Evolutionary conservation across 768 basidiomycete genomes (phyloP), one percentile per base, ranked within the genome.

Genomic region (Leccinum longicurvipes): DNA sequence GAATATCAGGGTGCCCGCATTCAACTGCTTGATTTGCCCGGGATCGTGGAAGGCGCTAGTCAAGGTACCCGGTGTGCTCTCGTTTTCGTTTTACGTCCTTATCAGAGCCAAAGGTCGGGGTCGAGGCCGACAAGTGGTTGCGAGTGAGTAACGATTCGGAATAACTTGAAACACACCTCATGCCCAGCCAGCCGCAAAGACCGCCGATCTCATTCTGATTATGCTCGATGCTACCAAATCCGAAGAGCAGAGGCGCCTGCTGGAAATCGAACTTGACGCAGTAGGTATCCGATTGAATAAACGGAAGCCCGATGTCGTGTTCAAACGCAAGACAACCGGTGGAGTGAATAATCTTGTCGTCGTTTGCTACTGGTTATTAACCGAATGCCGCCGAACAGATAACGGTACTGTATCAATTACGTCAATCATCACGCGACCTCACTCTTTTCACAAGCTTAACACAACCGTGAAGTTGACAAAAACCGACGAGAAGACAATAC

Each of bases 201-300:
- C 92, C 8, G 90, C 92, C 6, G 97, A 99, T 73, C 79, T 98
- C 49, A 96, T 98, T 62, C 73, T 98, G 29, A 79, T 96, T 53
- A 93, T 96, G 91, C 78, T 95, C 28, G 93, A 95, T 64, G 91
- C 92, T 12, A 94, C 91, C 10, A 96, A 96, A 71, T 89, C 87
- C 11, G 89, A 93, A 44, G 93, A 98, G 71, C 97, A 99, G 66
- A 85, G 87, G 53, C 76, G 82, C 48, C 78, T 96, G 57, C 76
- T 98, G 24, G 97, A 98, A 71, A 81, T 91, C 34, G 97, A 99
- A 72, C 77, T 99, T 17, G 97, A 99, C 66, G 91, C 95, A 5
- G 95, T 99, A 36, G 97, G 97, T 3, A 98, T 99, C 60, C 82
- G 97, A 46, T 72, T 99, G 59, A 99, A 99, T 75, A 90, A 89